These are phyloP conservation scores for Hypoxylon intermedium DNA, from an alignment of 495 filamentous ascomycete species.

Conservation along the genomic window DNA sequence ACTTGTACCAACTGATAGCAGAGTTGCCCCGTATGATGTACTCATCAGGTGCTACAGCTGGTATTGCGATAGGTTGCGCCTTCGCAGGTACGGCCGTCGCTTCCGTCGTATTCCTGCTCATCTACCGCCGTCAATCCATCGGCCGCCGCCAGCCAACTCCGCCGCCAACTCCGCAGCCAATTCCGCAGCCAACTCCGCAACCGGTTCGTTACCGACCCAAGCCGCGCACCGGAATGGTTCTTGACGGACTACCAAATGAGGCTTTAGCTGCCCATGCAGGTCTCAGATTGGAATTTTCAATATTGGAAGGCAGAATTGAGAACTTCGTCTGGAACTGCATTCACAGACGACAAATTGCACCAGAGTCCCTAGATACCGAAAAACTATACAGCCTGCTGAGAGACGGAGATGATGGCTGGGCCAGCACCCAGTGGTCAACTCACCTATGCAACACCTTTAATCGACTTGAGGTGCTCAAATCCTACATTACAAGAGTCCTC, in stretches of 20 bases:
- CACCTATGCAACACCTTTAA: not conserved
- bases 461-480: not conserved
- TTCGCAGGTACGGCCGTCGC: not conserved
- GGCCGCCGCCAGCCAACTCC: constrained; percentile 3
- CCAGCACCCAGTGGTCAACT: not conserved
- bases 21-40: not conserved
- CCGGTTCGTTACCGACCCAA: not conserved
- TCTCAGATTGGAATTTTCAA: not conserved
- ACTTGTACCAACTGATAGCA: not conserved
- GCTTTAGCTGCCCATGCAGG: not conserved
- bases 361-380: not conserved
- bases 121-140: not conserved
- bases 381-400: not conserved
- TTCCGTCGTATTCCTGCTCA: not conserved
- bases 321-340: not conserved
- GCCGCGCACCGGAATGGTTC: not conserved
- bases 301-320: not conserved
- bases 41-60: not conserved
- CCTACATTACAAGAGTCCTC: not conserved
- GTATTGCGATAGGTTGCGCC: not conserved
- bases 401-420: not conserved
- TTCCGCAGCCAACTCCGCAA: not conserved
- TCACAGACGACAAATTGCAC: not conserved
- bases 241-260: not conserved
- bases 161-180: not conserved